Percentiles rank a stretch among this genome's conserved stretches.
phyloP scores from a whole-genome alignment of 2,329 filamentous ascomycete genomes.

The Penicillium crustosum region DNA sequence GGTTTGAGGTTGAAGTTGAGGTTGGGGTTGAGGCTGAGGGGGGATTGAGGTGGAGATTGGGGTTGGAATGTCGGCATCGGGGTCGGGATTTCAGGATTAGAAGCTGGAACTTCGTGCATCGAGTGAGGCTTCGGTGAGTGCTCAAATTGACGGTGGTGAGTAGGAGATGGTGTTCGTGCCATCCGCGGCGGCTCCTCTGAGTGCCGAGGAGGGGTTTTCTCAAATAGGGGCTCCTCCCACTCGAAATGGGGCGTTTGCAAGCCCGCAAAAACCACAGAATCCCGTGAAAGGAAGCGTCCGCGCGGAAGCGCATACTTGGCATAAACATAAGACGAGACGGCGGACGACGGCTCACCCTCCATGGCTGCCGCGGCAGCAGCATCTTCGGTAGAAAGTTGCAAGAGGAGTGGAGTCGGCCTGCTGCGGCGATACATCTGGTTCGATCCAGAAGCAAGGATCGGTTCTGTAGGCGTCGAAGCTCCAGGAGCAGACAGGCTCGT shows the following conservation, averaged over 20 bases:
- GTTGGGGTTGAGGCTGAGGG: background rate
- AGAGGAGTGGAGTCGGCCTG: constrained; percentile 36
- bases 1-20: background rate
- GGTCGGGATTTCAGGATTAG: background rate
- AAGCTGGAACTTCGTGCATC: constrained; percentile 26
- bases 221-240: constrained; percentile 61
- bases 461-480: constrained; percentile 30
- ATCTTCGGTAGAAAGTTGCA: constrained; percentile 28
- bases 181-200: constrained; percentile 25
- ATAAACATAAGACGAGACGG: constrained; percentile 76
- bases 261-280: constrained; percentile 61
- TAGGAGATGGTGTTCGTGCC: constrained; percentile 36
- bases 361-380: constrained; percentile 11
- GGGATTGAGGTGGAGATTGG: background rate
- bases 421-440: constrained; percentile 29
- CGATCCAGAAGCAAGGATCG: constrained; percentile 32
- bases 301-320: constrained; percentile 81
- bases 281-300: constrained; percentile 73
- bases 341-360: constrained; percentile 39
- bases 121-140: constrained; percentile 31
- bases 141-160: constrained; percentile 20
- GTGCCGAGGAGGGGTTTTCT: constrained; percentile 38
- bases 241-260: constrained; percentile 57
- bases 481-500: constrained; percentile 40
- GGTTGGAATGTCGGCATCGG: background rate